Base-by-base conservation (phyloP, 208 protist species). In the Crithidia bombi region DNA sequence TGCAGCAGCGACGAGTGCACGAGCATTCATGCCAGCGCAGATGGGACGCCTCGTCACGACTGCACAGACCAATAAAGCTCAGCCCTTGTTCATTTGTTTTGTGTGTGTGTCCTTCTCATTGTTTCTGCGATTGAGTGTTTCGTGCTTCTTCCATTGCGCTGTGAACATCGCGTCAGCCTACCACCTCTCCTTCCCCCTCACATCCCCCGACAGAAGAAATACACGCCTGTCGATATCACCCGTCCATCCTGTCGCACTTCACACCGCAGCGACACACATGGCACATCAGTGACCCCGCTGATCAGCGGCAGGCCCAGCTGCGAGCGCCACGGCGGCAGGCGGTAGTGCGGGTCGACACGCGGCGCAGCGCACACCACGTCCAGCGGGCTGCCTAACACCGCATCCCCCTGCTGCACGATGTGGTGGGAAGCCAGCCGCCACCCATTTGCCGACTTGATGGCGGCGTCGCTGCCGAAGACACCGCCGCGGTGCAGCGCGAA, bases 281-380 rank as follows among this genome's bases (percentile, higher is more conserved):
- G 64, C 32, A 21, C 23, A n/a, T n/a, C n/a, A 28, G 41, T 73
- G 30, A 57, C 66, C 21, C 47, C 35, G 33, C 51, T 30, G 23
- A 86, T 66, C 19, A 75, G 47, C 3, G 91, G 91, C 43, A 90
- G 51, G 7, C 91, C 91, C 59, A 96, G 77, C 47, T 71, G 63
- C 10, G 79, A 79, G 26, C 82, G 73, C 89, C 91, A 96, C 33
- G 87, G 89, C 0, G 88, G 85, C 15, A 94, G 58, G 47, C 83
- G 86, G 55, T 92, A 91, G 36, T 36, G 57, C 21, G 59, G 41
- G 55, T 78, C 65, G n/a, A 86, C 73, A 33, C 73, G 67, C 36
- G 91, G 91, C 23, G 70, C 23, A 0, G 89, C 89, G 50, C 75
- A 83, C 30, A 89, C 82, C 6, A 96, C 30, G 30, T 92, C 85